These are phyloP conservation scores for Oryza rufipogon DNA, from an alignment of 176 grass and related monocot genomes.

Conservation along the genomic window DNA sequence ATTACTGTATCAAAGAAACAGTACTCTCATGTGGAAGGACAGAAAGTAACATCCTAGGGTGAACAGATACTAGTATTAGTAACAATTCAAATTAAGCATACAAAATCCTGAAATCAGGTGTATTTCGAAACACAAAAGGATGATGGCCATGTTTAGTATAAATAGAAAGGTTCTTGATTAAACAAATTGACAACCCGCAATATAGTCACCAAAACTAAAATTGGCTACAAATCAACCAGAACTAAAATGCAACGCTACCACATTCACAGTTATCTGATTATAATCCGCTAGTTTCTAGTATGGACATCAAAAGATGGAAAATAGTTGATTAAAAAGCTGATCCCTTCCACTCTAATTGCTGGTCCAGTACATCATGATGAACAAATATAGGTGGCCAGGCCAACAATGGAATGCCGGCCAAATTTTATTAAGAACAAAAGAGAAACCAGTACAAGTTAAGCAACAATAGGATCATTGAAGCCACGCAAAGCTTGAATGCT, in stretches of 20 bases:
- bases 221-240: not conserved
- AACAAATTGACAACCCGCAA: not conserved
- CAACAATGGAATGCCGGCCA: no score
- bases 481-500: no score
- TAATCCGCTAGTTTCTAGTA: not conserved
- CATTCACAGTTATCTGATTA: not conserved
- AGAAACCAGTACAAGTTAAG: no score
- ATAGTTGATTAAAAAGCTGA: not conserved
- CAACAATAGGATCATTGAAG: no score
- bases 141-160: not conserved
- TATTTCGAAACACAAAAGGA: not conserved
- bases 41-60: no score
- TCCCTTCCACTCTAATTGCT: not conserved
- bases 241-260: not conserved
- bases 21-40: no score
- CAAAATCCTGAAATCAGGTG: not conserved
- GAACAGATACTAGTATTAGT: no score
- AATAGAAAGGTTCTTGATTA: not conserved
- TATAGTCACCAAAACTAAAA: not conserved
- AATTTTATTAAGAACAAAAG: no score
- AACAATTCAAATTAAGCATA: no score
- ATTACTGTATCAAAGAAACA: no score
- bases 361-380: not conserved
- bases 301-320: conserved; percentile 21
- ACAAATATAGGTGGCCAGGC: not conserved